Percentiles rank a stretch among this genome's conserved stretches.
Evolutionary conservation across 345 rosid genomes (phyloP).

Genomic region (Eutrema heterophyllum): DNA sequence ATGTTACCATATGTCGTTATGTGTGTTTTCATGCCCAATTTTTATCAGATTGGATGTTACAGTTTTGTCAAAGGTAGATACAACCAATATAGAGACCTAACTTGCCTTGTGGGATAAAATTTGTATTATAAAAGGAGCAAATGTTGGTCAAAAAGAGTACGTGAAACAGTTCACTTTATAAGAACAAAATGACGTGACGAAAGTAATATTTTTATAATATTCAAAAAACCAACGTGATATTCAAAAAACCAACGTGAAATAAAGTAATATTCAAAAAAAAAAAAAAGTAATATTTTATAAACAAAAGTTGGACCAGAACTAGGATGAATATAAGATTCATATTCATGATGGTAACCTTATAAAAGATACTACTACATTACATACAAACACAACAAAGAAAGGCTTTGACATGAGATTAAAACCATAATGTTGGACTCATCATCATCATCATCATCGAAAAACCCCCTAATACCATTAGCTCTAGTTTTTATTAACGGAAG

Average conservation of each 20-base stretch:
- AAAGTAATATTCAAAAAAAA: no score
- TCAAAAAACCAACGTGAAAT: no score
- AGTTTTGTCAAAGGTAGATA: constrained; percentile 30
- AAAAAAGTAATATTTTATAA: no score
- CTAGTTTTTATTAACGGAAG: background rate
- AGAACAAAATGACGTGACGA: background rate
- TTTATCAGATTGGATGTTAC: background rate
- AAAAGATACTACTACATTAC: background rate
- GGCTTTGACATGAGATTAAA: background rate
- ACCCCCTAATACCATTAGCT: background rate
- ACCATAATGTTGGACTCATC: background rate
- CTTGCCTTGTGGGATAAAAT: background rate
- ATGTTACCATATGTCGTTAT: constrained; percentile 23
- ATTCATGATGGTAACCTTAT: background rate
- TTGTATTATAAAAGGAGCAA: background rate
- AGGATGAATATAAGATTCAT: background rate
- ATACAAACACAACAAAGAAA: background rate
- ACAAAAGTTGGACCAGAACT: background rate
- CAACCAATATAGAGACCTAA: constrained; percentile 27
- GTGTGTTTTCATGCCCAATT: constrained; percentile 22
- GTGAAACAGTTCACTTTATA: background rate
- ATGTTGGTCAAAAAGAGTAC: background rate
- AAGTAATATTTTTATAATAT: background rate
- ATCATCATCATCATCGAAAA: background rate
- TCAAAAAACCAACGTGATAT: no score